Conservation (phyloP, 2,329 filamentous ascomycete genomes). For the Aureobasidium sp. region DNA sequence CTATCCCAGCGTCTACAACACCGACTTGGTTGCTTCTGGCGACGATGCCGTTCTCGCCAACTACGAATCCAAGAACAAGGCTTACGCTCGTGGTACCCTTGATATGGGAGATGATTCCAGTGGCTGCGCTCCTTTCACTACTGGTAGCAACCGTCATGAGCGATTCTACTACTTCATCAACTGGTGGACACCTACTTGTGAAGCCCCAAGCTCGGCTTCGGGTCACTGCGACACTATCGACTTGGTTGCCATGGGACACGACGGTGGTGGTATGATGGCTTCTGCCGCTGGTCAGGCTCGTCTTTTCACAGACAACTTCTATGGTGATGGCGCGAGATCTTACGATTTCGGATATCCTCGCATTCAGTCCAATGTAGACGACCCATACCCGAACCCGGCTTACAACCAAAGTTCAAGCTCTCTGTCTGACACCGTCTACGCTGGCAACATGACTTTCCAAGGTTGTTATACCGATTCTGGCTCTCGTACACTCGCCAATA, state of each 20-base stretch:
- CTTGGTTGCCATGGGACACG: slow-evolving; percentile 30
- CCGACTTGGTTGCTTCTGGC: slow-evolving; percentile 25
- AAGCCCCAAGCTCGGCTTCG: slow-evolving; percentile 18
- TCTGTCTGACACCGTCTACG: slow-evolving; percentile 25
- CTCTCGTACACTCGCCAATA: slow-evolving; percentile 21
- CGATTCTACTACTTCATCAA: slow-evolving; percentile 36
- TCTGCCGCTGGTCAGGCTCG: slow-evolving; percentile 30
- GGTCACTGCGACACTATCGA: slow-evolving; percentile 32
- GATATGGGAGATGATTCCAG: slow-evolving; percentile 32
- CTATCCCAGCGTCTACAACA: slow-evolving; percentile 28
- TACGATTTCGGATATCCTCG: slow-evolving; percentile 34
- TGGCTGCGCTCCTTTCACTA: slow-evolving; percentile 28
- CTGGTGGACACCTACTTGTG: slow-evolving; percentile 28
- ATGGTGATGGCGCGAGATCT: slow-evolving; percentile 28
- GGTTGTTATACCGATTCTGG: slow-evolving; percentile 32
- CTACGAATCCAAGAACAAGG: slow-evolving; percentile 30
- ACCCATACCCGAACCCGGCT: slow-evolving; percentile 29
- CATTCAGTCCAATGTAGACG: slow-evolving; percentile 26
- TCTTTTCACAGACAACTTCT: slow-evolving; percentile 35
- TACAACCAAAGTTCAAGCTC: slow-evolving; percentile 20
- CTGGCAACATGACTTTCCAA: slow-evolving; percentile 32
- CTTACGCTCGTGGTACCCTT: slow-evolving; percentile 29
- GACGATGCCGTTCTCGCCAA: slow-evolving; percentile 28
- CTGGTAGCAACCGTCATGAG: slow-evolving; percentile 32
- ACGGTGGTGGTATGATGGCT: slow-evolving; percentile 32